Conservation (phyloP, 768 basidiomycete species). For the Clathrus columnatus region DNA sequence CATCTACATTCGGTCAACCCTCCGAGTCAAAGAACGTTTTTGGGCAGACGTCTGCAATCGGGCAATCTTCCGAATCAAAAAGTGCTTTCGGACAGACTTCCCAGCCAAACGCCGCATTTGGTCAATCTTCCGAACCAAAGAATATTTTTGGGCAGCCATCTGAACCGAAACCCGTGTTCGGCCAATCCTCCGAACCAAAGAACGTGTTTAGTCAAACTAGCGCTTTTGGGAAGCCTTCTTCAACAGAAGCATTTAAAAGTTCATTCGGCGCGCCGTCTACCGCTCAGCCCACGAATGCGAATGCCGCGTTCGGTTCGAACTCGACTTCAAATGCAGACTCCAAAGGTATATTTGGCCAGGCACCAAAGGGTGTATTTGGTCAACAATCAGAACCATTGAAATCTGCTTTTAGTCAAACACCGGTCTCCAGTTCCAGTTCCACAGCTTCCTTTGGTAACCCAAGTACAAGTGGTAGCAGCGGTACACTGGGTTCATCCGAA, state of each 20-base stretch:
- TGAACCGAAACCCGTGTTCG: neutral
- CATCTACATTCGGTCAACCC: neutral
- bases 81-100: neutral
- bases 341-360: neutral
- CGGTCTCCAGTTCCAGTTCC: neutral
- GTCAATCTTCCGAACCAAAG: too few relatives aligned
- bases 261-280: neutral
- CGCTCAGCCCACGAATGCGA: neutral
- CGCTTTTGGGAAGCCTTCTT: neutral
- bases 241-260: neutral
- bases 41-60: neutral
- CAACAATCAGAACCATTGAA: neutral
- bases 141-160: neutral
- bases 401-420: neutral
- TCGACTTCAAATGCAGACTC: neutral
- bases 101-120: neutral
- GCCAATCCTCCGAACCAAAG: neutral
- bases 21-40: neutral
- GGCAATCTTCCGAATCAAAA: neutral
- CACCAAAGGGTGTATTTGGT: conserved; percentile 5
- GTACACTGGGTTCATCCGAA: too few relatives aligned
- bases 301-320: neutral
- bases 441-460: neutral
- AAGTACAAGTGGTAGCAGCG: too few relatives aligned
- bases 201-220: neutral